Evolutionary conservation across 176 grass and related monocot genomes (phyloP).

Genomic region (Oryza nivara): DNA sequence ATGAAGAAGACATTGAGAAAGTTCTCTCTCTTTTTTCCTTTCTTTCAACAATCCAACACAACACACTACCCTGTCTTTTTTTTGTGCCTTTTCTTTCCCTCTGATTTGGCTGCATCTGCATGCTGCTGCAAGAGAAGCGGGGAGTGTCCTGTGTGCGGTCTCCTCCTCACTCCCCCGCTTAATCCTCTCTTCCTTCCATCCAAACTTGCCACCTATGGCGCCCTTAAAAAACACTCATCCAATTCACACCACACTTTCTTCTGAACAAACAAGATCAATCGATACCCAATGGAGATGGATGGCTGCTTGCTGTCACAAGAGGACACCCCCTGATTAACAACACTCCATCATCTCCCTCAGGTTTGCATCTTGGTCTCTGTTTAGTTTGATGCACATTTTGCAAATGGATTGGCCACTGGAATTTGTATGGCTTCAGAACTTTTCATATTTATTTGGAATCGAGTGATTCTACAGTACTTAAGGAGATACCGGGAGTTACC

Average conservation of each 20-base stretch:
- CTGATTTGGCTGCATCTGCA: slow-evolving; percentile 38
- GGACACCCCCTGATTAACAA: neutral
- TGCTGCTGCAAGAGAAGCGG: slow-evolving; percentile 47
- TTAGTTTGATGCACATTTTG: neutral
- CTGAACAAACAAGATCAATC: neutral
- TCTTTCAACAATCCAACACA: neutral
- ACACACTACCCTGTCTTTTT: neutral
- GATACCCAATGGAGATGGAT: neutral
- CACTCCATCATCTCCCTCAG: neutral
- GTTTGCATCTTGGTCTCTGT: neutral
- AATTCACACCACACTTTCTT: neutral
- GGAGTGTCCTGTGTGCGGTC: slow-evolving; percentile 26
- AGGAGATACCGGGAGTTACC: too few relatives aligned
- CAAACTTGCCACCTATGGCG: slow-evolving; percentile 6
- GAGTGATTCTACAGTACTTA: too few relatives aligned
- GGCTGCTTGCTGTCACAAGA: neutral
- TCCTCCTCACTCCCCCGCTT: slow-evolving; percentile 47
- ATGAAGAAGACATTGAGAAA: neutral
- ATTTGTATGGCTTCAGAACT: too few relatives aligned
- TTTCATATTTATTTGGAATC: neutral
- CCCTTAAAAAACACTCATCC: slow-evolving; percentile 37
- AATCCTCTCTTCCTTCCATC: slow-evolving; percentile 57
- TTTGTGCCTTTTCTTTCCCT: neutral
- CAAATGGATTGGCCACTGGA: neutral
- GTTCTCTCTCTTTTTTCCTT: neutral